Conservation (phyloP, 176 grass and related monocot species). For the Carex parvula region DNA sequence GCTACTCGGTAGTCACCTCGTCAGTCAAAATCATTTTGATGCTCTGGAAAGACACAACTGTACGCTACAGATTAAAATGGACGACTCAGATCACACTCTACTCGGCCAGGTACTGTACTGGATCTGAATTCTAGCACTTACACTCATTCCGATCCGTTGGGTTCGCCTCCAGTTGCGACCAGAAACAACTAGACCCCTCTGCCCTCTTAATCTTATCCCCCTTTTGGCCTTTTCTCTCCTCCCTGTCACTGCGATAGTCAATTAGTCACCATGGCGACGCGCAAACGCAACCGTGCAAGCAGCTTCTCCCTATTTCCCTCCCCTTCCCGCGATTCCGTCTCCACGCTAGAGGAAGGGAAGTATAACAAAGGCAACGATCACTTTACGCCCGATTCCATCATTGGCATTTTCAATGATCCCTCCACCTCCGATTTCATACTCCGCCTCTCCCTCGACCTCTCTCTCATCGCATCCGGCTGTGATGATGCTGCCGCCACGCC, state of each 20-base stretch:
- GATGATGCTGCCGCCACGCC: not conserved
- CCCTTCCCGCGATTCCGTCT: conserved; percentile 28
- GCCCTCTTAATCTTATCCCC: not conserved
- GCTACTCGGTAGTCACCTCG: too few relatives aligned
- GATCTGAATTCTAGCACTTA: too few relatives aligned
- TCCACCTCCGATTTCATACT: conserved; percentile 55
- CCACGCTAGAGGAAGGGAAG: not conserved
- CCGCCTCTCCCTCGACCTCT: conserved; percentile 40
- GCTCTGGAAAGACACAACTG: too few relatives aligned
- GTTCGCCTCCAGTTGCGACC: not conserved
- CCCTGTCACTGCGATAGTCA: not conserved
- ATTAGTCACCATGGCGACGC: conserved; percentile 59
- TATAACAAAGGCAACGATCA: not conserved
- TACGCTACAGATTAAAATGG: too few relatives aligned
- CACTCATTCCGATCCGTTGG: not conserved
- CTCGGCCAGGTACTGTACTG: too few relatives aligned
- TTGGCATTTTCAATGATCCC: conserved; percentile 38
- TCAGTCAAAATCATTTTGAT: too few relatives aligned
- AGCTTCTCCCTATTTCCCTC: conserved; percentile 50
- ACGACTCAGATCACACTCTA: too few relatives aligned
- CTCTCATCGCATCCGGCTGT: not conserved
- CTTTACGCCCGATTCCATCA: conserved; percentile 5
- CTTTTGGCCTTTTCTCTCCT: not conserved
- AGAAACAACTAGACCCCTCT: not conserved
- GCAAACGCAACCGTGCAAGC: conserved; percentile 68